Percentiles rank a stretch among this genome's conserved stretches.
These are phyloP conservation scores for Gymnopilus dilepis DNA, from an alignment of 768 basidiomycete genomes.

Conservation along the genomic window DNA sequence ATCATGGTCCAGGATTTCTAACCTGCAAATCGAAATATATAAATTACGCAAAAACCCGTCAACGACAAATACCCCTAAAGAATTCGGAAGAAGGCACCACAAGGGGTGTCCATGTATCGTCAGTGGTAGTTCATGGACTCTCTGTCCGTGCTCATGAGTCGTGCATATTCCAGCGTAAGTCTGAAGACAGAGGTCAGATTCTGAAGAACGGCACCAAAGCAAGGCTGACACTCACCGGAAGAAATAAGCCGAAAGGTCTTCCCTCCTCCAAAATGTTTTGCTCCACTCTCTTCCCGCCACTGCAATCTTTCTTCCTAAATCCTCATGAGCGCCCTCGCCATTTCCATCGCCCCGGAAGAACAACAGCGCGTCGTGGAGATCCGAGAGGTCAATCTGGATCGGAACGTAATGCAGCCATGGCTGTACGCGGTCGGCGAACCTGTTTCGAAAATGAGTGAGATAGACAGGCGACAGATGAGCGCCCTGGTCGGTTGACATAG, in stretches of 20 bases:
- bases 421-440: conserved; percentile 60
- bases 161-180: conserved; percentile 58
- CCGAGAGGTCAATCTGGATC: conserved; percentile 64
- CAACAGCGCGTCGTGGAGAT: conserved; percentile 70
- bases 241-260: conserved; percentile 64
- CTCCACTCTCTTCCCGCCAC: conserved; percentile 62
- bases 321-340: conserved; percentile 65
- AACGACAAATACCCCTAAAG: not conserved
- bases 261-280: conserved; percentile 57
- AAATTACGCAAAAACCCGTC: not conserved
- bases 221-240: conserved; percentile 48
- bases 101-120: not conserved
- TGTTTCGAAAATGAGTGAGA: conserved; percentile 23
- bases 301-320: conserved; percentile 53
- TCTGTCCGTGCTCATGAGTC: conserved; percentile 54
- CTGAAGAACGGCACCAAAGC: conserved; percentile 2
- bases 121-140: conserved; percentile 24
- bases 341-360: conserved; percentile 74
- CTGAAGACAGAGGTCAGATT: too few relatives aligned
- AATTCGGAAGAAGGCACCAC: not conserved
- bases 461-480: not conserved
- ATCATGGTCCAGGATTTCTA: not conserved
- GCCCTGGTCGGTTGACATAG: not conserved
- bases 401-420: conserved; percentile 83
- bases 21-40: not conserved